phyloP scores from a whole-genome alignment of 805 yeast species.

The Tetrapisispora taiwanensis region DNA sequence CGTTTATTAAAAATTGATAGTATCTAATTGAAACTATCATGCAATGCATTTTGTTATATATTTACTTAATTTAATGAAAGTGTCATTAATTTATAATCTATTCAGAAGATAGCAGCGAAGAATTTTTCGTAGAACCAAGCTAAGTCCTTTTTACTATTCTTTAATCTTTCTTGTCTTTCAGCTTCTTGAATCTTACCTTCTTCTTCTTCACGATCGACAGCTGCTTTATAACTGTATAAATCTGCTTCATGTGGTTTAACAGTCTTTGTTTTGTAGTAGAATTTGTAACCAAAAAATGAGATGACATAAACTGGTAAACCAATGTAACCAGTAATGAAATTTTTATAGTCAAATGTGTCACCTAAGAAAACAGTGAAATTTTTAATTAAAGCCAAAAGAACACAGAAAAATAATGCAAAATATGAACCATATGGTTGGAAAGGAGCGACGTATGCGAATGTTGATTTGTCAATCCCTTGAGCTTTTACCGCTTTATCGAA shows the following conservation, averaged over 20 bases:
- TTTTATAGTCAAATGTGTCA: slow-evolving; percentile 47
- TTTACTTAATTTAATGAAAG: neutral
- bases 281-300: slow-evolving; percentile 50
- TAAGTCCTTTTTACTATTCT: slow-evolving; percentile 25
- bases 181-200: slow-evolving; percentile 25
- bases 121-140: slow-evolving; percentile 41
- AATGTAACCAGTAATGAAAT: slow-evolving; percentile 69
- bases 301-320: slow-evolving; percentile 50
- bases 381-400: slow-evolving; percentile 50
- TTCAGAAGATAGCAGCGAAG: slow-evolving; percentile 40
- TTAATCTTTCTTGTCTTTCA: slow-evolving; percentile 22
- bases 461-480: slow-evolving; percentile 52
- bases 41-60: slow-evolving; percentile 1
- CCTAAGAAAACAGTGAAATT: slow-evolving; percentile 66
- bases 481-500: slow-evolving; percentile 57
- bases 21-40: neutral
- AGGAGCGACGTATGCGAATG: slow-evolving; percentile 53
- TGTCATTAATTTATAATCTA: neutral
- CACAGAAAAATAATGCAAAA: slow-evolving; percentile 44
- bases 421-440: slow-evolving; percentile 61
- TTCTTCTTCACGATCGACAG: slow-evolving; percentile 26
- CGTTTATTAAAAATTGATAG: neutral
- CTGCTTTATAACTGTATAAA: slow-evolving; percentile 22
- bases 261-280: slow-evolving; percentile 39
- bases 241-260: slow-evolving; percentile 51